Percentiles rank a stretch among this genome's conserved stretches.
These are phyloP conservation scores for Rhododendron ferrugineum DNA, from an alignment of 148 eudicot species.

Conservation along the genomic window DNA sequence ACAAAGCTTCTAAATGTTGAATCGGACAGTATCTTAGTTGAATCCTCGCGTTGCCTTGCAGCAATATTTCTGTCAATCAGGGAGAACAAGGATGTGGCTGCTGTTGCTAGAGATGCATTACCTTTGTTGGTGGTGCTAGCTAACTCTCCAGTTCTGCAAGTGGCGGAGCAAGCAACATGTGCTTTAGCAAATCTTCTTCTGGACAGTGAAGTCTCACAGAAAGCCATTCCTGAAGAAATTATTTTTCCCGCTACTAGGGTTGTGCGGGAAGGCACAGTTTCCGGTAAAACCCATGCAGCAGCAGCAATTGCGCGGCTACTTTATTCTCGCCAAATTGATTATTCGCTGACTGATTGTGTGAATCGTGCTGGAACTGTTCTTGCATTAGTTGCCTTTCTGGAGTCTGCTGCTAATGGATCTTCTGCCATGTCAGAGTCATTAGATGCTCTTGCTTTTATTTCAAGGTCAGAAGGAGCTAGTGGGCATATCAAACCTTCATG, in stretches of 20 bases:
- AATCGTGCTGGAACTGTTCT: conserved; percentile 82
- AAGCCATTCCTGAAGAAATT: conserved; percentile 65
- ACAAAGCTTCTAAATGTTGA: conserved; percentile 65
- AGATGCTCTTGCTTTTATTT: conserved; percentile 79
- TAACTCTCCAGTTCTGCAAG: conserved; percentile 61
- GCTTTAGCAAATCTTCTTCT: conserved; percentile 84
- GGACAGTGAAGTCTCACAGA: conserved; percentile 65
- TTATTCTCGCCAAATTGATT: conserved; percentile 50
- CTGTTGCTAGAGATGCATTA: conserved; percentile 67
- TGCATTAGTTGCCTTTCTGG: conserved; percentile 73
- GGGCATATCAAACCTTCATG: conserved; percentile 69
- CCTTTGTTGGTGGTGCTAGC: conserved; percentile 64
- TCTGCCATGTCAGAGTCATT: conserved; percentile 70
- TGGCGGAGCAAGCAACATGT: conserved; percentile 90
- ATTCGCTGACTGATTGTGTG: conserved; percentile 59
- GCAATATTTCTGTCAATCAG: conserved; percentile 82
- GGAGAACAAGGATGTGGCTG: conserved; percentile 75
- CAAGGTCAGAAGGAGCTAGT: conserved; percentile 46
- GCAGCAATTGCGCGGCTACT: conserved; percentile 90
- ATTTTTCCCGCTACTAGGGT: conserved; percentile 86
- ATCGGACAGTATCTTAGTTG: conserved; percentile 58
- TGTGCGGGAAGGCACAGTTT: conserved; percentile 63
- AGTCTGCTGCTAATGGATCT: conserved; percentile 48
- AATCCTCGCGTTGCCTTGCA: conserved; percentile 71
- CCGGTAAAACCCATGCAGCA: conserved; percentile 85